These are phyloP conservation scores for Sphagnum fallax DNA, from an alignment of 228 moss, liverwort and hornwort genomes.

Conservation along the genomic window DNA sequence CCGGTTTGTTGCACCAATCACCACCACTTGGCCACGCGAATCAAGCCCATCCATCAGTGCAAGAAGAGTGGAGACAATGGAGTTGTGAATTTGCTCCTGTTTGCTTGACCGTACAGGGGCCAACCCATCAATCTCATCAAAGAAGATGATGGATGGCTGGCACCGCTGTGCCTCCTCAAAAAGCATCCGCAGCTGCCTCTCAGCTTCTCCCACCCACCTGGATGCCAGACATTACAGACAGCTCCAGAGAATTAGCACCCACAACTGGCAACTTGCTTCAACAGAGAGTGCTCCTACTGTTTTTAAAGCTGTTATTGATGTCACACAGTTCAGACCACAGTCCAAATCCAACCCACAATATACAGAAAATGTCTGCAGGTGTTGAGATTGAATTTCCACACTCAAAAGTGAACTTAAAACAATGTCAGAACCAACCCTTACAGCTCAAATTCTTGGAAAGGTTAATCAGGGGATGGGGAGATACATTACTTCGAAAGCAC, in stretches of 20 bases:
- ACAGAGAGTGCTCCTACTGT: too few species aligned
- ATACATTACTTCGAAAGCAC: constrained; percentile 58
- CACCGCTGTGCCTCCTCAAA: constrained; percentile 86
- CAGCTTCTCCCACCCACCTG: constrained; percentile 89
- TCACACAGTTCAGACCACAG: too few species aligned
- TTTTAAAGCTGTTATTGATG: too few species aligned
- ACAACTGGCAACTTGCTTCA: not conserved
- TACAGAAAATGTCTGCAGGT: too few species aligned
- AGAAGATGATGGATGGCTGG: constrained; percentile 82
- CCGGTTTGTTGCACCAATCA: constrained; percentile 80
- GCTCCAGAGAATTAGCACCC: not conserved
- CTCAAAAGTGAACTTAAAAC: too few species aligned
- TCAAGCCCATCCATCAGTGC: constrained; percentile 86
- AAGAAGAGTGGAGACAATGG: constrained; percentile 77
- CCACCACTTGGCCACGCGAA: constrained; percentile 84
- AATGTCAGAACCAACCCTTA: too few species aligned
- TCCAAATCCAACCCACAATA: too few species aligned
- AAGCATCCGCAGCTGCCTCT: constrained; percentile 76
- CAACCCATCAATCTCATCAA: constrained; percentile 82
- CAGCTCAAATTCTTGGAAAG: too few species aligned
- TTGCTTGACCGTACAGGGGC: constrained; percentile 85
- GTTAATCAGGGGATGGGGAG: not conserved
- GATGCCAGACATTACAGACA: not conserved
- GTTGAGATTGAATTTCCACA: too few species aligned
- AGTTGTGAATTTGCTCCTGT: constrained; percentile 85